These are phyloP conservation scores for Pisolithus microcarpus DNA, from an alignment of 768 basidiomycete genomes.

Conservation along the genomic window DNA sequence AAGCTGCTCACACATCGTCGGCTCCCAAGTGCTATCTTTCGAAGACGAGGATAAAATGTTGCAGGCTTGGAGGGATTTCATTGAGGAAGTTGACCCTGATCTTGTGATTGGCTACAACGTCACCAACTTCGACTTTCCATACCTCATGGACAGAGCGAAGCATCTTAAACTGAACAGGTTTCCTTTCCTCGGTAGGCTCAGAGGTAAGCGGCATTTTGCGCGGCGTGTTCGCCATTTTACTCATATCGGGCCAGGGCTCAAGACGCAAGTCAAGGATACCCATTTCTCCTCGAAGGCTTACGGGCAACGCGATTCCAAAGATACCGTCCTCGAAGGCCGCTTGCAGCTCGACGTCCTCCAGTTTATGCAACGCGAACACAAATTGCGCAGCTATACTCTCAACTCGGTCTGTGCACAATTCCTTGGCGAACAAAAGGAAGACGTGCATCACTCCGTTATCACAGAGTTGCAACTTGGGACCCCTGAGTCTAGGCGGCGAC, in stretches of 20 bases:
- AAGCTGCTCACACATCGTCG: conserved; percentile 90
- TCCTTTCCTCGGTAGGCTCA: conserved; percentile 67
- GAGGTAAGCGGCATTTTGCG: conserved; percentile 39
- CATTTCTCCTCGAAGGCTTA: conserved; percentile 99
- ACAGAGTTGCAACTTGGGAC: conserved; percentile 97
- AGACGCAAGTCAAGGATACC: conserved; percentile 80
- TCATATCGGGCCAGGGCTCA: conserved; percentile 43
- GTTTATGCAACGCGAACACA: conserved; percentile 98
- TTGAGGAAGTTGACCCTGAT: conserved; percentile 88
- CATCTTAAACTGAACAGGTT: conserved; percentile 67
- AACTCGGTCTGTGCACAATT: conserved; percentile 98
- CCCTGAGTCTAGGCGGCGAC: conserved; percentile 80
- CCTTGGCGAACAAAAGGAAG: conserved; percentile 97
- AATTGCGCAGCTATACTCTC: conserved; percentile 92
- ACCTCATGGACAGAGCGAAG: conserved; percentile 87
- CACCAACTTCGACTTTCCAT: conserved; percentile 91
- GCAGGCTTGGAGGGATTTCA: conserved; percentile 81
- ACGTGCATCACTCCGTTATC: conserved; percentile 97
- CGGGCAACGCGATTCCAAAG: conserved; percentile 94
- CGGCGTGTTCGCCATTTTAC: not conserved
- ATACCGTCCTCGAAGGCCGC: conserved; percentile 83
- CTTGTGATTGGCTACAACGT: conserved; percentile 97
- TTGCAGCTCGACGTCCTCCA: conserved; percentile 94
- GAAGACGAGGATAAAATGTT: conserved; percentile 70
- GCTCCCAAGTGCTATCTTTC: conserved; percentile 90